Conservation (phyloP, 345 rosid species). For the Eucalyptus polybractea region DNA sequence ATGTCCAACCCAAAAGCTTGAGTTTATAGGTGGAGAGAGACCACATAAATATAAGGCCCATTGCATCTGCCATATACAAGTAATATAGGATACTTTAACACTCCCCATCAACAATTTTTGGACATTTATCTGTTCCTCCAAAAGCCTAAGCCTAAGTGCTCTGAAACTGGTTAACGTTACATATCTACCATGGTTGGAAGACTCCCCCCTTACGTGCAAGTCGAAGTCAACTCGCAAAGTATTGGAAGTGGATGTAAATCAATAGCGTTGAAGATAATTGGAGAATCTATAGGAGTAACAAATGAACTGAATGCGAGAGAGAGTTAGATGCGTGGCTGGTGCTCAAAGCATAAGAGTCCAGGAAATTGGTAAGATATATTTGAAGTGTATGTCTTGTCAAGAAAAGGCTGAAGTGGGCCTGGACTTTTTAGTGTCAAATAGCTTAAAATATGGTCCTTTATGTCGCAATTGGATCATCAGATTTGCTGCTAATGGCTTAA, state of each 20-base stretch:
- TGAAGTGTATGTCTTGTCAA: neutral
- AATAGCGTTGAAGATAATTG: neutral
- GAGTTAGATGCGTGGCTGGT: neutral
- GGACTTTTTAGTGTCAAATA: neutral
- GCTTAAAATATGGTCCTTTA: neutral
- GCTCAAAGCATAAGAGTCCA: neutral
- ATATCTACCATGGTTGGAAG: neutral
- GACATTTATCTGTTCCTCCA: neutral
- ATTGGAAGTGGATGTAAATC: neutral
- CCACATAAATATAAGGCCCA: neutral
- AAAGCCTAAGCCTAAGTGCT: neutral
- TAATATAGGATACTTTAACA: neutral
- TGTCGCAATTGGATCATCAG: neutral
- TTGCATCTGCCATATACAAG: neutral
- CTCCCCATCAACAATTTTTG: neutral
- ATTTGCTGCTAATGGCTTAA: neutral
- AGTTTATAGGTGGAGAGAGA: neutral
- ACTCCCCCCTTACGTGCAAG: neutral
- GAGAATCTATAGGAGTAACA: neutral
- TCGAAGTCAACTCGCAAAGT: neutral
- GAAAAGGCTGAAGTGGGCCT: neutral
- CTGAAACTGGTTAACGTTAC: neutral
- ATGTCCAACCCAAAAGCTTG: neutral
- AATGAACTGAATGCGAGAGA: neutral
- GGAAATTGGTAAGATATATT: neutral